A percentile compares a stretch with the other conserved stretches of the same genome.
Conservation (phyloP, 208 protist species). For the Trypanosoma caninum region DNA sequence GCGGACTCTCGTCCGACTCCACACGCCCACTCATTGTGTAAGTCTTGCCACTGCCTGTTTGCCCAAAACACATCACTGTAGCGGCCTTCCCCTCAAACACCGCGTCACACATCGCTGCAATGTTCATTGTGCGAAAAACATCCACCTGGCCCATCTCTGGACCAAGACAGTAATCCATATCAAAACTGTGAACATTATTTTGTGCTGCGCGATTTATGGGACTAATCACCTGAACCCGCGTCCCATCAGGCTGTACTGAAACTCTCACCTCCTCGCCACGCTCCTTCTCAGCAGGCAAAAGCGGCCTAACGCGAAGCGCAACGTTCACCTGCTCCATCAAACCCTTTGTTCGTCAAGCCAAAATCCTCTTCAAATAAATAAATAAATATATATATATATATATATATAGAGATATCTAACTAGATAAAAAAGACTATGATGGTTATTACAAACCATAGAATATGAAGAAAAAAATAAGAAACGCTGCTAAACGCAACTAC, state of each 20-base stretch:
- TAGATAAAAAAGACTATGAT: neutral
- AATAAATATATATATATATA: neutral
- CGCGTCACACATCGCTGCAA: constrained; percentile 67
- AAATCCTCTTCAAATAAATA: neutral
- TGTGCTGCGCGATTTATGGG: constrained; percentile 5
- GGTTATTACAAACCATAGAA: neutral
- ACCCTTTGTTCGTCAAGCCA: neutral
- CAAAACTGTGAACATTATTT: constrained; percentile 33
- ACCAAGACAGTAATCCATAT: constrained; percentile 62
- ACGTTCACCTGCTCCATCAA: constrained; percentile 38
- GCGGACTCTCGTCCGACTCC: constrained; percentile 10
- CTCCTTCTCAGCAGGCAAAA: constrained; percentile 47
- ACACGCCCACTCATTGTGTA: constrained; percentile 79
- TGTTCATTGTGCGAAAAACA: constrained; percentile 41
- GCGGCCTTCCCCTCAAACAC: constrained; percentile 62
- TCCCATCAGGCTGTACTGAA: constrained; percentile 15
- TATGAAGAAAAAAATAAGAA: constrained; percentile 3
- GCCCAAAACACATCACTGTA: constrained; percentile 88
- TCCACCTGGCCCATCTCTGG: constrained; percentile 49
- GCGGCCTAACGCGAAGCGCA: constrained; percentile 63
- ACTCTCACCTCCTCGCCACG: constrained; percentile 29
- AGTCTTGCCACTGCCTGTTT: constrained; percentile 89
- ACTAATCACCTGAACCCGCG: constrained; percentile 10
- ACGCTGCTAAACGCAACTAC: constrained; percentile 11
- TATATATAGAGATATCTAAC: neutral